Evolutionary conservation across 495 filamentous ascomycete species (phyloP).

Genomic region (Tuber calosporum): DNA sequence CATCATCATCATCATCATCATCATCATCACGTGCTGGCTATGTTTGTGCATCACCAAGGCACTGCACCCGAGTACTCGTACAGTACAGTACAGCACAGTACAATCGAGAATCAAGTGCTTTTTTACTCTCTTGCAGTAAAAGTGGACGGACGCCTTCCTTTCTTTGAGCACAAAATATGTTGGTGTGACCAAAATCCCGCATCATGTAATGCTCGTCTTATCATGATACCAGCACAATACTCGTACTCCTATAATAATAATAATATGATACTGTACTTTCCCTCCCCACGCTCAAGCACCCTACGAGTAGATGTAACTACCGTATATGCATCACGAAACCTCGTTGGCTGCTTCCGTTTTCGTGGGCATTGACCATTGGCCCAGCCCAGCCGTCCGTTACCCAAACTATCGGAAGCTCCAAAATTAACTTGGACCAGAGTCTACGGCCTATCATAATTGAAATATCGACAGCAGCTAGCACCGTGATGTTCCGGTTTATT

Average conservation of each 20-base stretch:
- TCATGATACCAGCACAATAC: neutral
- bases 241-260: too few relatives aligned
- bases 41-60: too few relatives aligned
- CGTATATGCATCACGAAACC: neutral
- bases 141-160: neutral
- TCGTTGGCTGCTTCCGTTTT: neutral
- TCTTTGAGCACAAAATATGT: neutral
- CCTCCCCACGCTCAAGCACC: neutral
- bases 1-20: too few relatives aligned
- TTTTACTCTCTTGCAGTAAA: neutral
- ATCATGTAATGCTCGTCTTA: neutral
- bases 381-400: neutral
- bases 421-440: neutral
- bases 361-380: neutral
- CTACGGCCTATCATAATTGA: neutral
- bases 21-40: neutral
- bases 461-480: neutral
- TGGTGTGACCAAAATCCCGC: neutral
- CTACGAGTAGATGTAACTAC: neutral
- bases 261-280: neutral
- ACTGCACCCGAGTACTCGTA: too few relatives aligned
- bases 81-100: neutral
- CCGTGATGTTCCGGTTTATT: neutral
- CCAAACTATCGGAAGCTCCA: neutral
- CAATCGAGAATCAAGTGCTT: neutral